Conservation (phyloP, 225 moss, liverwort and hornwort genomes). For the Asterella californica region DNA sequence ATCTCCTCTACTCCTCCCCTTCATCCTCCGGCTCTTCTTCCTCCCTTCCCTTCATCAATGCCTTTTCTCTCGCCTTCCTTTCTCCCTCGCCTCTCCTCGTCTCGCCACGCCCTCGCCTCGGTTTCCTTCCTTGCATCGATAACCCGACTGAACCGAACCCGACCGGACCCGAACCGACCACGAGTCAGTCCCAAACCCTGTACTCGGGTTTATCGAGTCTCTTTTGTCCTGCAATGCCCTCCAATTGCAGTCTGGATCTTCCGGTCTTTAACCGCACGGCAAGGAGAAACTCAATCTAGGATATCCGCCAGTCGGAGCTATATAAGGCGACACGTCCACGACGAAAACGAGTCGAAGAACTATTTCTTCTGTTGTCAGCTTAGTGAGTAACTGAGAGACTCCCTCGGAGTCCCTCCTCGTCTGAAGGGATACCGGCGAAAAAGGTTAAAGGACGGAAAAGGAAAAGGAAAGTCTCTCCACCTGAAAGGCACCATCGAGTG, state of each 20-base stretch:
- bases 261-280: neutral
- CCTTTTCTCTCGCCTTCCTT: neutral
- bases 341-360: neutral
- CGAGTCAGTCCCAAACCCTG: neutral
- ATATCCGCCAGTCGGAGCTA: neutral
- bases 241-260: neutral
- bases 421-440: too few relatives aligned
- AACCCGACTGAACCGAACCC: neutral
- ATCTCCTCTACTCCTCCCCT: neutral
- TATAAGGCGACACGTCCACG: neutral
- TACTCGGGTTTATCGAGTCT: neutral
- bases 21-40: too few relatives aligned
- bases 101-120: neutral
- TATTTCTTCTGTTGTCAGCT: too few relatives aligned
- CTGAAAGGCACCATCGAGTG: too few relatives aligned
- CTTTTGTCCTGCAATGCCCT: neutral
- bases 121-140: too few relatives aligned
- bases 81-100: neutral
- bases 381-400: too few relatives aligned
- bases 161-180: neutral
- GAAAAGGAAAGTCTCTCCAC: too few relatives aligned
- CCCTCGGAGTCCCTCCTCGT: too few relatives aligned
- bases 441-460: too few relatives aligned
- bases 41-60: neutral
- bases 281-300: neutral